A percentile compares a stretch with the other conserved stretches of the same genome.
phyloP scores from a whole-genome alignment of 768 basidiomycete genomes.

The Panaeolus cyanescens region DNA sequence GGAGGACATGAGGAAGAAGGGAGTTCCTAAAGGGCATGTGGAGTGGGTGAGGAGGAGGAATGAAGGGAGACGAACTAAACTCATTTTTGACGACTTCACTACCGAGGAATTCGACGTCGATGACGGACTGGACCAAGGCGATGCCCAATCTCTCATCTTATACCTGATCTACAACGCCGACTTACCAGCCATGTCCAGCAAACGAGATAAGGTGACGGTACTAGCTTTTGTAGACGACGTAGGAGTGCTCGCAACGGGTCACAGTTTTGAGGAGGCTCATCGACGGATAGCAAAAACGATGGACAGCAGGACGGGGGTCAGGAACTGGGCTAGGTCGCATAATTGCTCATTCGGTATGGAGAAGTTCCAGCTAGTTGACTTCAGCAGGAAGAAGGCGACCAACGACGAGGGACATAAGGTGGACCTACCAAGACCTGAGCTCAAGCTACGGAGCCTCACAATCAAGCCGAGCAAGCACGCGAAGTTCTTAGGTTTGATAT shows the following conservation, averaged over 20 bases:
- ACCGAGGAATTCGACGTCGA: slow-evolving; percentile 5
- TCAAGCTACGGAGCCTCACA: neutral
- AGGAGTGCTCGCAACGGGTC: slow-evolving; percentile 14
- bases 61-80: slow-evolving; percentile 14
- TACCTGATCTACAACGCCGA: slow-evolving; percentile 22
- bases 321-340: slow-evolving; percentile 11
- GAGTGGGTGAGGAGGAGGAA: slow-evolving; percentile 6
- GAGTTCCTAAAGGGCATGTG: slow-evolving; percentile 22
- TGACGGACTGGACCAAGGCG: slow-evolving; percentile 20
- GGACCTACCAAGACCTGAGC: neutral
- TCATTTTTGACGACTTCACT: slow-evolving; percentile 11
- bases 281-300: slow-evolving; percentile 1
- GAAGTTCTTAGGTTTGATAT: neutral
- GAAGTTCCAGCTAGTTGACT: slow-evolving; percentile 11
- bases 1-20: slow-evolving; percentile 23
- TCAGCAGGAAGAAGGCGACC: neutral
- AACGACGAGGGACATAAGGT: neutral
- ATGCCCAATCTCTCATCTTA: slow-evolving; percentile 15
- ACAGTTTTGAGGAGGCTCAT: slow-evolving; percentile 7
- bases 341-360: slow-evolving; percentile 8
- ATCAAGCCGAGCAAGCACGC: neutral
- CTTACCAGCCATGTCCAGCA: slow-evolving; percentile 11
- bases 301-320: slow-evolving; percentile 6
- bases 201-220: neutral
- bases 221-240: slow-evolving; percentile 34